phyloP scores from a whole-genome alignment of 164 flowering plant genomes.

The Sedum album region DNA sequence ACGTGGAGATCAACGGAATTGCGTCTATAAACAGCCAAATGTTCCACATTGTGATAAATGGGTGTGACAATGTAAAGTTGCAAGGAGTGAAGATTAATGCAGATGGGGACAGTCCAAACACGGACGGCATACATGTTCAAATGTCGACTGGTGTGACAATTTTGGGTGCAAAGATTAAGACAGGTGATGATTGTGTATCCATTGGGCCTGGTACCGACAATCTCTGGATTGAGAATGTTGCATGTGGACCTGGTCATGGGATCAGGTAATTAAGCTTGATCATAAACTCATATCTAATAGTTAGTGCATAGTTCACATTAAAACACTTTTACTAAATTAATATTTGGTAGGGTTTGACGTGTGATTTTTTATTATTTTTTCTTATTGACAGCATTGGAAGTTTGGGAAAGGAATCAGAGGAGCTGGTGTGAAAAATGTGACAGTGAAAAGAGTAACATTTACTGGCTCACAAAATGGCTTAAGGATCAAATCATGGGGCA shows the following conservation, averaged over 20 bases:
- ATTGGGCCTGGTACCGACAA: not conserved
- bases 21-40: constrained; percentile 53
- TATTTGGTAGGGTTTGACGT: not conserved
- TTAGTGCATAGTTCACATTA: too few species aligned
- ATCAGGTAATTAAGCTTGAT: constrained; percentile 29
- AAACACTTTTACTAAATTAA: not conserved
- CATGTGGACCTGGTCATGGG: constrained; percentile 74
- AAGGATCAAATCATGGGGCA: constrained; percentile 72
- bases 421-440: constrained; percentile 67
- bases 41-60: constrained; percentile 42
- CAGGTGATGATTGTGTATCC: constrained; percentile 59
- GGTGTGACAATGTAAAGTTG: constrained; percentile 30
- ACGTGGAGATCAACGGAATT: constrained; percentile 32
- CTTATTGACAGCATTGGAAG: constrained; percentile 61
- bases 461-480: constrained; percentile 51
- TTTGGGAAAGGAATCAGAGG: constrained; percentile 37
- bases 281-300: too few species aligned
- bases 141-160: constrained; percentile 37
- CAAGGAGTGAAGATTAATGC: constrained; percentile 37
- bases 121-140: constrained; percentile 62
- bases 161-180: constrained; percentile 21
- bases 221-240: constrained; percentile 10
- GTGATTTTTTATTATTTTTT: not conserved
- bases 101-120: constrained; percentile 56
- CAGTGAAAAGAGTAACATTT: constrained; percentile 36